Conservation (phyloP, 208 protist species). For the Eutreptiella sp. region DNA sequence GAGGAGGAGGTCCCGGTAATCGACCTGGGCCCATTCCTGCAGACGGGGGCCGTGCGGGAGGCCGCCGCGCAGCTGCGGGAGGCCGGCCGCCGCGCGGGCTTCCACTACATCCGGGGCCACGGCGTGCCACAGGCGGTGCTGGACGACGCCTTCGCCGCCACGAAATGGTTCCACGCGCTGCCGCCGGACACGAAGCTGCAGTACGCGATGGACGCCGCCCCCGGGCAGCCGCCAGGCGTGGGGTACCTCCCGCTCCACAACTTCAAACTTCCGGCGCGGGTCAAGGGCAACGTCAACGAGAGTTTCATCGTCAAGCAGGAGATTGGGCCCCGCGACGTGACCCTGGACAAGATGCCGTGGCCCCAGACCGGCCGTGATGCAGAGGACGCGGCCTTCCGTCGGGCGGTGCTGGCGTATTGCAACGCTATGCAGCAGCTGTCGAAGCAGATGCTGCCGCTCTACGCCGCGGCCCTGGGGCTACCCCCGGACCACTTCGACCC, state of each 20-base stretch:
- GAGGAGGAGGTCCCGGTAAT: slow-evolving; percentile 12
- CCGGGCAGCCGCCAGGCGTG: not conserved
- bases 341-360: slow-evolving; percentile 16
- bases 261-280: slow-evolving; percentile 15
- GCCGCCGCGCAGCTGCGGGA: not conserved
- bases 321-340: slow-evolving; percentile 9
- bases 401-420: not conserved
- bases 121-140: slow-evolving; percentile 7
- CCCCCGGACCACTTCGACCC: not conserved
- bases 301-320: slow-evolving; percentile 16
- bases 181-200: not conserved
- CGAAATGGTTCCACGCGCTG: slow-evolving; percentile 1
- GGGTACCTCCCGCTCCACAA: slow-evolving; percentile 15
- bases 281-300: slow-evolving; percentile 20
- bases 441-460: slow-evolving; percentile 5
- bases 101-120: slow-evolving; percentile 9
- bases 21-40: not conserved
- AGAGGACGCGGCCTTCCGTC: not conserved
- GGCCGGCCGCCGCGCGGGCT: not conserved
- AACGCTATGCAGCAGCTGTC: slow-evolving; percentile 5
- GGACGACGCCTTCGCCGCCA: slow-evolving; percentile 7
- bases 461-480: slow-evolving; percentile 6
- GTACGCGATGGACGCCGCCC: slow-evolving; percentile 15
- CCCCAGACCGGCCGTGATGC: too few relatives aligned
- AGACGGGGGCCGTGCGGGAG: not conserved